Evolutionary conservation across 805 yeast genomes (phyloP), one percentile per base, ranked within the genome.

Genomic region (Yarrowia osloensis): DNA sequence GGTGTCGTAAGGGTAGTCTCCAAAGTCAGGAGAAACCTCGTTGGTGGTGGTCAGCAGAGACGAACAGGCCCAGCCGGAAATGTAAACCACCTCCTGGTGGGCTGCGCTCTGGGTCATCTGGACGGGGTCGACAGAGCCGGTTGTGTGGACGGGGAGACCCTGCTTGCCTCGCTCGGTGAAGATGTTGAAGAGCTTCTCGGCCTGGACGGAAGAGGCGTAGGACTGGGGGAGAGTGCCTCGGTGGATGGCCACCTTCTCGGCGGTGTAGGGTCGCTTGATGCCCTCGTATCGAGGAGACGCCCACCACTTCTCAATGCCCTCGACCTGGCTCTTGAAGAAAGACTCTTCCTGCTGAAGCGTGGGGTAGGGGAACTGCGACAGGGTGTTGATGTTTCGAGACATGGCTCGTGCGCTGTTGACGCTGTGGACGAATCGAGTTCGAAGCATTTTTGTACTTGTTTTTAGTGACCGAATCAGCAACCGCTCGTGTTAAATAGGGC

Each of bases 1-100:
- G 0, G 90, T 86, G 70, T 86, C 86, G 71, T 86, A 86, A 0
- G 90, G 89, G 72, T 86, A 86, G 73, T 86, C 90, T 22, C 89
- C 90, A 73, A 85, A 84, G 72, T 86, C 90, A 0, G 89, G 88
- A 1, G 86, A 81, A 3, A 85, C 87, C 70, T 86, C 89, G 71
- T 85, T 83, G 3, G 88, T 86, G 3, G 87, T 81, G 9, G 87
- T 85, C 69, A 86, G 72, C 1, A 84, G 81, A 24, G 85, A 79
- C 1, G 86, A 84, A 57, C 84, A 84, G 1, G 86, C 90, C 86
- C 87, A 86, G 0, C 89, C 89, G 33, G 86, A 83, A 37, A 84
- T 82, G 73, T 83, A 87, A 8, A 81, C 79, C 22, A 80, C 84
- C 71, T 83, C 85, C 71, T 85, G 85, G 69, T 83, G 81, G 65